Percentiles rank a stretch among this genome's conserved stretches.
Evolutionary conservation across 2,329 filamentous ascomycete genomes (phyloP).

Genomic region (Ceratocystis lukuohia): DNA sequence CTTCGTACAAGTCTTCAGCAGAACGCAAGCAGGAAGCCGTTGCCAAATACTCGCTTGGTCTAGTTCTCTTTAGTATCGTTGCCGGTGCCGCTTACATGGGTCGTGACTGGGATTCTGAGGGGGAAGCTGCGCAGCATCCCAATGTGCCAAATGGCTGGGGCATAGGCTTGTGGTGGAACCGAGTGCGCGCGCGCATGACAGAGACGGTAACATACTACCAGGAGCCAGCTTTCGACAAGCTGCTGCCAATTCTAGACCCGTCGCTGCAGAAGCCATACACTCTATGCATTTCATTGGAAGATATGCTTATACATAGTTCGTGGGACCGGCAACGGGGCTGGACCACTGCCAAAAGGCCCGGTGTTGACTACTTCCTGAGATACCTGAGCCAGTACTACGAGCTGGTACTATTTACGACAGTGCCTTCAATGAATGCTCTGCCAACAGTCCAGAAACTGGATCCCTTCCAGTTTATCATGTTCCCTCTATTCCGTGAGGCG

Average conservation of each 20-base stretch:
- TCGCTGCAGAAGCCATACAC: slow-evolving; percentile 79
- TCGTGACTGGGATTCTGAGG: slow-evolving; percentile 74
- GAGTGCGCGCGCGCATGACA: slow-evolving; percentile 59
- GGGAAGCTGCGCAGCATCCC: slow-evolving; percentile 55
- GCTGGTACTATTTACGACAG: slow-evolving; percentile 84
- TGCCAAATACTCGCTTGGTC: slow-evolving; percentile 59
- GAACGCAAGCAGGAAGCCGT: slow-evolving; percentile 68
- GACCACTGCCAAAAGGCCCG: slow-evolving; percentile 87
- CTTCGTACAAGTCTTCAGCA: slow-evolving; percentile 78
- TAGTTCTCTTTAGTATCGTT: slow-evolving; percentile 42
- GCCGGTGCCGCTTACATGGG: slow-evolving; percentile 61
- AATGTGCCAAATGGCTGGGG: slow-evolving; percentile 73
- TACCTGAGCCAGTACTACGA: slow-evolving; percentile 98
- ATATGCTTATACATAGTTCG: slow-evolving; percentile 86
- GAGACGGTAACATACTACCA: slow-evolving; percentile 85
- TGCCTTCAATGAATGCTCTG: slow-evolving; percentile 72
- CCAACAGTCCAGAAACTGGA: slow-evolving; percentile 86
- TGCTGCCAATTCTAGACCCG: slow-evolving; percentile 71
- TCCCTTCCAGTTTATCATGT: slow-evolving; percentile 87
- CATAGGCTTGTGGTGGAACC: slow-evolving; percentile 61
- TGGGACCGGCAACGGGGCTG: slow-evolving; percentile 92
- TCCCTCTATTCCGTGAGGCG: slow-evolving; percentile 90
- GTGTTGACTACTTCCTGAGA: slow-evolving; percentile 90
- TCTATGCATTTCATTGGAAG: slow-evolving; percentile 80
- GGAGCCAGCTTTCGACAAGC: slow-evolving; percentile 85